These are phyloP conservation scores for Ganoderma lucidum DNA, from an alignment of 1,284 basidiomycete genomes.

Conservation along the genomic window DNA sequence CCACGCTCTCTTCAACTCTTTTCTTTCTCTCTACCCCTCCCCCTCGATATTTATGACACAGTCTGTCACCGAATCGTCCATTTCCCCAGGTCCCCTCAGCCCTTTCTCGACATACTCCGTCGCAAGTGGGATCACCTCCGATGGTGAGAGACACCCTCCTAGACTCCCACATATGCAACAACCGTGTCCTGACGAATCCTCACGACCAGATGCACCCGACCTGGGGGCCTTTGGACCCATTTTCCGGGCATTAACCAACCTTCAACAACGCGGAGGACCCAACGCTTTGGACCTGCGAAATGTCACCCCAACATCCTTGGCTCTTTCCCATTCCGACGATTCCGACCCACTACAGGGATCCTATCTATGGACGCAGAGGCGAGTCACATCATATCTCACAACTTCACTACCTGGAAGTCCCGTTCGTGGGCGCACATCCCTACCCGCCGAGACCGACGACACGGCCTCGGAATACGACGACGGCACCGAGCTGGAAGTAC, in stretches of 20 bases:
- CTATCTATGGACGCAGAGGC: conserved; percentile 72
- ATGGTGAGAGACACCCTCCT: conserved; percentile 53
- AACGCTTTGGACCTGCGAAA: conserved; percentile 29
- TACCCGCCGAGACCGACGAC: conserved; percentile 39
- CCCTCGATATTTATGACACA: conserved; percentile 43
- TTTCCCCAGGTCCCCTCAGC: conserved; percentile 56
- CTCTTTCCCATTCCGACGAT: conserved; percentile 49
- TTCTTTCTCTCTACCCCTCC: conserved; percentile 27
- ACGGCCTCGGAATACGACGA: conserved; percentile 42
- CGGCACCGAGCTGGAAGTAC: conserved; percentile 33
- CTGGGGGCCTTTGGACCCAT: conserved; percentile 78
- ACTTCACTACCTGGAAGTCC: conserved; percentile 39
- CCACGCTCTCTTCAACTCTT: conserved; percentile 29
- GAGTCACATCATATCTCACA: conserved; percentile 66
- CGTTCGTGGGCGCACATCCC: conserved; percentile 38
- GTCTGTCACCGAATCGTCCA: conserved; percentile 49
- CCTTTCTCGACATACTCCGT: conserved; percentile 58
- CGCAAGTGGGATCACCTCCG: conserved; percentile 72
- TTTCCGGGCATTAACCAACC: conserved; percentile 68
- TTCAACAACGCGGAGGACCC: conserved; percentile 50
- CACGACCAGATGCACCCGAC: conserved; percentile 70
- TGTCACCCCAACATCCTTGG: conserved; percentile 42
- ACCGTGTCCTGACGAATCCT: conserved; percentile 10
- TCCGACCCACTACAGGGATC: conserved; percentile 54
- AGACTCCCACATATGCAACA: conserved; percentile 14